Conservation (phyloP, 257 asterid genomes). For the Gentiana macrophylla region DNA sequence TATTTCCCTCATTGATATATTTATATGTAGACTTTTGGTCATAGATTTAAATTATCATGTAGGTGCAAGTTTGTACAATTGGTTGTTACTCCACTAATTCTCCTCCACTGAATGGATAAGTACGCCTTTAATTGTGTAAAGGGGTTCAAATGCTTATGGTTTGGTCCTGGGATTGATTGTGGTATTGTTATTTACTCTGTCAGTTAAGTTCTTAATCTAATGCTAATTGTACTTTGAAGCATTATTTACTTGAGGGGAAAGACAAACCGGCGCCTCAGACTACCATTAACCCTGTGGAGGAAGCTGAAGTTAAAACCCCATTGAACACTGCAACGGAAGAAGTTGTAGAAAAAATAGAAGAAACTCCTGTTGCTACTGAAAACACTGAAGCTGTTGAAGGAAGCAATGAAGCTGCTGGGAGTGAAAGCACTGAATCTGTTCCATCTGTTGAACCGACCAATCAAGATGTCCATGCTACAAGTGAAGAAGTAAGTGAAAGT, state of each 20-base stretch:
- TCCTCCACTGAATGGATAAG: background rate
- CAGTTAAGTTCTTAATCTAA: background rate
- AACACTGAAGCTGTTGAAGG: conserved; percentile 18
- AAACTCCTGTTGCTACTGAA: conserved; percentile 36
- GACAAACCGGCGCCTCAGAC: conserved; percentile 18
- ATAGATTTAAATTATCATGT: too few species aligned
- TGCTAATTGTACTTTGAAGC: conserved; percentile 29
- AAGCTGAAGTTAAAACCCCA: conserved; percentile 31
- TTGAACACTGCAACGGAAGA: conserved; percentile 27
- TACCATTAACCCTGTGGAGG: conserved; percentile 35
- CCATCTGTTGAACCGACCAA: conserved; percentile 34
- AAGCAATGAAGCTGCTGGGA: conserved; percentile 11
- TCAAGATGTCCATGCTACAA: conserved; percentile 11
- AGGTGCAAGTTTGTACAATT: too few species aligned
- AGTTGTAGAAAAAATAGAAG: conserved; percentile 29
- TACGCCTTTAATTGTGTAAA: too few species aligned
- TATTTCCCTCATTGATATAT: too few species aligned
- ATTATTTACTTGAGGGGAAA: conserved; percentile 55
- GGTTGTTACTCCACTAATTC: too few species aligned
- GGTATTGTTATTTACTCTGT: too few species aligned
- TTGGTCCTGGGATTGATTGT: background rate
- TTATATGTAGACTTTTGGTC: too few species aligned
- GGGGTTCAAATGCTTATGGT: background rate
- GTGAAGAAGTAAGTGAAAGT: conserved; percentile 35
- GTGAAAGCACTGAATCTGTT: conserved; percentile 34